Evolutionary conservation across 805 yeast genomes (phyloP).

Genomic region (Candida wancherniae): DNA sequence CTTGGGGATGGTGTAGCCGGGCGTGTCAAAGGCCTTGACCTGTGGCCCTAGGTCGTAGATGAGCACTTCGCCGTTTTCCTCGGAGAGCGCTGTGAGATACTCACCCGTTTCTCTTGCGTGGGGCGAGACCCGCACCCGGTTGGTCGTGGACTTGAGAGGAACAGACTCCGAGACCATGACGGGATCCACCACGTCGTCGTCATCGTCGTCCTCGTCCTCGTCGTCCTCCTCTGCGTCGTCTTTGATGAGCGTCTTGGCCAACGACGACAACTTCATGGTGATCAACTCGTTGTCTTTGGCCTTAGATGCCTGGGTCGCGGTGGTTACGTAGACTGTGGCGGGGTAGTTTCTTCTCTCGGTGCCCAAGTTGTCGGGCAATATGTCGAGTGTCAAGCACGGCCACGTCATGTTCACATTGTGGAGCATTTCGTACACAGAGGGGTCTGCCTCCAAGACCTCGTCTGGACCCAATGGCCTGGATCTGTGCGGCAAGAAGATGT

Average conservation of each 20-base stretch:
- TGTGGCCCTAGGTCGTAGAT: constrained; percentile 81
- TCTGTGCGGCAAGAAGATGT: constrained; percentile 81
- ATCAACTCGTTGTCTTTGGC: constrained; percentile 85
- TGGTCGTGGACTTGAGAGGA: constrained; percentile 77
- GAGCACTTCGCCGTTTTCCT: constrained; percentile 85
- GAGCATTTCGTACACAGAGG: constrained; percentile 91
- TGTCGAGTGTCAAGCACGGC: constrained; percentile 93
- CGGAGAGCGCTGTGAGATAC: constrained; percentile 80
- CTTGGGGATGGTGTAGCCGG: constrained; percentile 81
- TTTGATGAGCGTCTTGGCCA: constrained; percentile 80
- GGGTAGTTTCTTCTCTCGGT: constrained; percentile 87
- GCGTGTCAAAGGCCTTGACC: constrained; percentile 76
- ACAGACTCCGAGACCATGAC: constrained; percentile 80
- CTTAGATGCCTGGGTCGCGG: constrained; percentile 90
- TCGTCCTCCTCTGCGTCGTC: constrained; percentile 77
- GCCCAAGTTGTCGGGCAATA: constrained; percentile 83
- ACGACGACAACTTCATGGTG: constrained; percentile 74
- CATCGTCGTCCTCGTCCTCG: constrained; percentile 71
- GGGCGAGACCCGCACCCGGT: constrained; percentile 82
- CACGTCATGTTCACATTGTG: constrained; percentile 92
- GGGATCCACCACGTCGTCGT: constrained; percentile 67
- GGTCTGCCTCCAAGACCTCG: constrained; percentile 95
- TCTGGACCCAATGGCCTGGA: constrained; percentile 90
- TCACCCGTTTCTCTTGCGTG: constrained; percentile 70
- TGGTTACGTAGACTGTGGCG: constrained; percentile 75